Evolutionary conservation across 805 yeast species (phyloP).

Genomic region (Wickerhamiella qilinensis): DNA sequence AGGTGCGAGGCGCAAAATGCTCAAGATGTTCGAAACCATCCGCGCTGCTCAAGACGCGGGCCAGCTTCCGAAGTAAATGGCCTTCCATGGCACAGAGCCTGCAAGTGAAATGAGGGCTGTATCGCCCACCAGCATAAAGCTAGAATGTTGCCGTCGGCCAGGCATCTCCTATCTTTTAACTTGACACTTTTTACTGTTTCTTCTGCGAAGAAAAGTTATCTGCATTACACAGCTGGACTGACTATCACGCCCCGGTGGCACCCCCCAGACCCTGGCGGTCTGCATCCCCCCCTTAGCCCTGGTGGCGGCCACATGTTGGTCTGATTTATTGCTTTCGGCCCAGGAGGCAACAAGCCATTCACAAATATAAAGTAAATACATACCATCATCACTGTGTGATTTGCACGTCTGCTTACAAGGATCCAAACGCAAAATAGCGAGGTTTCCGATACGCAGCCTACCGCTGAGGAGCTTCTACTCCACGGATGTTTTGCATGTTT

Average conservation of each 20-base stretch:
- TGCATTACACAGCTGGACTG: not conserved
- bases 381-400: no score
- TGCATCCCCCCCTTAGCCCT: not conserved
- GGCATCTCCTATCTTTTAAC: not conserved
- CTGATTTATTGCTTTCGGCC: not conserved
- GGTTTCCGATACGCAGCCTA: no score
- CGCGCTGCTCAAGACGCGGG: conserved; percentile 35
- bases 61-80: conserved; percentile 7
- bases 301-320: not conserved
- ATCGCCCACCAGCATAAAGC: no score
- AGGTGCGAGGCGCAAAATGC: conserved; percentile 87
- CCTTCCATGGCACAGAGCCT: no score
- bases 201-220: not conserved
- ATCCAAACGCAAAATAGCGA: no score
- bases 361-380: no score
- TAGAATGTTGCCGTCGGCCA: not conserved
- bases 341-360: not conserved
- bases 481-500: no score
- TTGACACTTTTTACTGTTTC: not conserved
- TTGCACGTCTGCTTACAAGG: no score
- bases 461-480: no score
- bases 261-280: not conserved
- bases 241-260: not conserved
- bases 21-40: conserved; percentile 82
- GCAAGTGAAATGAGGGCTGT: no score